Evolutionary conservation across 768 basidiomycete genomes (phyloP).

Genomic region (Chlorophyllum brunneum): DNA sequence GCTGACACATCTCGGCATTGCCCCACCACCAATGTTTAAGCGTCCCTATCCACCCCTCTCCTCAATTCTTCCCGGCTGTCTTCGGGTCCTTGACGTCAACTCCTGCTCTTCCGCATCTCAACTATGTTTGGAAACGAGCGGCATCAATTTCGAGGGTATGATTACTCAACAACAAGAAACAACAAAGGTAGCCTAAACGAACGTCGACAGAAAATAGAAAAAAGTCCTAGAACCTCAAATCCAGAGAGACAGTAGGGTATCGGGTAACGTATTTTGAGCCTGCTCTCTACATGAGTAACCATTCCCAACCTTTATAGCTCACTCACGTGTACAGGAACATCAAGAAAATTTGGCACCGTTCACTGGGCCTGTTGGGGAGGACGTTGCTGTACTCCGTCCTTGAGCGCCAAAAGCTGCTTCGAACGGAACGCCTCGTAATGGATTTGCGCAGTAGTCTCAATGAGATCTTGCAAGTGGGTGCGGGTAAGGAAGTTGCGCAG

Average conservation of each 20-base stretch:
- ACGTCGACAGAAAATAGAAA: conserved; percentile 3
- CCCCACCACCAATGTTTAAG: background rate
- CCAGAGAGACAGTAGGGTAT: conserved; percentile 7
- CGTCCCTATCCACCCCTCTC: background rate
- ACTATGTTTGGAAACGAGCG: background rate
- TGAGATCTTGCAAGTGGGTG: conserved; percentile 96
- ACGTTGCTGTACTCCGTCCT: conserved; percentile 85
- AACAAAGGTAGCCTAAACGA: conserved; percentile 9
- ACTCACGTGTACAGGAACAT: background rate
- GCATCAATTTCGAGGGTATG: conserved; percentile 7
- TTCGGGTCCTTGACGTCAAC: conserved; percentile 3
- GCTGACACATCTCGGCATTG: conserved; percentile 13
- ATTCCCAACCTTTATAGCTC: background rate
- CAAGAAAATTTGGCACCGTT: conserved; percentile 7
- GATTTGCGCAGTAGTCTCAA: conserved; percentile 98
- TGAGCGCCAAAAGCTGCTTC: conserved; percentile 94
- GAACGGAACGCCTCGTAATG: conserved; percentile 99
- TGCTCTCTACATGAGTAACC: background rate
- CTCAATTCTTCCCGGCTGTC: background rate
- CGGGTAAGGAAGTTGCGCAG: conserved; percentile 96
- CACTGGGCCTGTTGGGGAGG: conserved; percentile 36
- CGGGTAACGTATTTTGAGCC: conserved; percentile 7
- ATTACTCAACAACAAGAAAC: conserved; percentile 11
- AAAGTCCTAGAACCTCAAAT: conserved; percentile 5
- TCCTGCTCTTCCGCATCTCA: background rate